Evolutionary conservation across 2,329 filamentous ascomycete species (phyloP).

Genomic region (Coniochaeta sp.): DNA sequence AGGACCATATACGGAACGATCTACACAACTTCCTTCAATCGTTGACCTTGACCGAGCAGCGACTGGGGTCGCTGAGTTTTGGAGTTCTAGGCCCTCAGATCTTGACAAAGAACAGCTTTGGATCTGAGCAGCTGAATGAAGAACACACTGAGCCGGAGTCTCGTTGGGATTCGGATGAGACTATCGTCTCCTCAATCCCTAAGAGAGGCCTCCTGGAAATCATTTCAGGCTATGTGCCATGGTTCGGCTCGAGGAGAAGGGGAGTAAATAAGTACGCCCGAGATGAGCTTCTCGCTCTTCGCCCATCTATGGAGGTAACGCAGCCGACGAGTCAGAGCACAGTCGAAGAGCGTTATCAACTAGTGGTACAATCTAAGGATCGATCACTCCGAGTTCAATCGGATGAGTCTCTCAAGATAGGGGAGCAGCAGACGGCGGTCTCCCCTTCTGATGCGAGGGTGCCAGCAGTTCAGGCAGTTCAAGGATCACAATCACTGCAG

Average conservation of each 20-base stretch:
- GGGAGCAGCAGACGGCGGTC: not conserved
- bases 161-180: not conserved
- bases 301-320: not conserved
- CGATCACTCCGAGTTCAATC: not conserved
- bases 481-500: not conserved
- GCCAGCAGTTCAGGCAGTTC: not conserved
- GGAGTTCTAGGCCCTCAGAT: not conserved
- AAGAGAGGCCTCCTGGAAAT: not conserved
- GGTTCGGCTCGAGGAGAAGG: not conserved
- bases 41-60: not conserved
- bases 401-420: not conserved
- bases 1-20: not conserved
- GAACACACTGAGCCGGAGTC: not conserved
- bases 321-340: not conserved
- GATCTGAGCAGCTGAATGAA: not conserved
- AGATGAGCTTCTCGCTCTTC: not conserved
- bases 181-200: not conserved
- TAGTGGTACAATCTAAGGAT: not conserved
- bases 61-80: not conserved
- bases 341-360: not conserved
- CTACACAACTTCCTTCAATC: not conserved
- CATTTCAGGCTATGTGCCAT: not conserved
- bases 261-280: not conserved
- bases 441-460: not conserved
- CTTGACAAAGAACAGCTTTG: not conserved